Base-by-base conservation (phyloP, 768 basidiomycete genomes). In the Baorangia bicolor region DNA sequence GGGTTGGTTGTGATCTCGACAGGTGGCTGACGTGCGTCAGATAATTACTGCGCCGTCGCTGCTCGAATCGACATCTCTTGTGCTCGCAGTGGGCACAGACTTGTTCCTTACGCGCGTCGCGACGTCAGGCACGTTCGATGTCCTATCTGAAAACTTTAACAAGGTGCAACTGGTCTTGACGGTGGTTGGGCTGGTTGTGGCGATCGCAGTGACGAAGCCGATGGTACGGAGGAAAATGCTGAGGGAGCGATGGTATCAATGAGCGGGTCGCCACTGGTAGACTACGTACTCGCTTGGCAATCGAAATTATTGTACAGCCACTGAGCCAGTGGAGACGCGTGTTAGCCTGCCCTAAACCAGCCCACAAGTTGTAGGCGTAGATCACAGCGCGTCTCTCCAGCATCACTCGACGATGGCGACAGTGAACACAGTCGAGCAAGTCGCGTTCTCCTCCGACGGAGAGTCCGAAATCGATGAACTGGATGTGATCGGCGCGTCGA, bases 141-240 rank as follows among this genome's bases (percentile, higher is more conserved):
- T 97, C 25, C 81, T 98, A 9, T 92, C 83, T 63, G 90, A 94
- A 70, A 86, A 78, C 65, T 98, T 98, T 73, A 98, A 98, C 77
- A 97, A 98, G 76, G 78, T 75, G 1, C 96, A 98, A 71, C 78
- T 98, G 23, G 83, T 95, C 59, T 72, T 94, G 28, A 98, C 94
- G 2, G 84, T 96, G 33, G 70, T 75, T 1, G 92, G 82, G 0
- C 69, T 98, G 55, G 79, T 76, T 3, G 64, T 82, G 6, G 95
- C 87, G n/a, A 91, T 97, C 58, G 69, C 84, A n/a, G 69, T 94
- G 35, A 86, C 86, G 21, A 85, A 82, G 68, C 94, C 94, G 31
- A 90, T 95, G 76, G 92, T 95, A 23, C 72, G 71, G 62, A 73
- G 80, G 67, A 92, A 90, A 69, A 74, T 71, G 59, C 69, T 91